A percentile compares a stretch with the other conserved stretches of the same genome.
Evolutionary conservation across 495 filamentous ascomycete genomes (phyloP).

Genomic region (Oidiodendron maius): DNA sequence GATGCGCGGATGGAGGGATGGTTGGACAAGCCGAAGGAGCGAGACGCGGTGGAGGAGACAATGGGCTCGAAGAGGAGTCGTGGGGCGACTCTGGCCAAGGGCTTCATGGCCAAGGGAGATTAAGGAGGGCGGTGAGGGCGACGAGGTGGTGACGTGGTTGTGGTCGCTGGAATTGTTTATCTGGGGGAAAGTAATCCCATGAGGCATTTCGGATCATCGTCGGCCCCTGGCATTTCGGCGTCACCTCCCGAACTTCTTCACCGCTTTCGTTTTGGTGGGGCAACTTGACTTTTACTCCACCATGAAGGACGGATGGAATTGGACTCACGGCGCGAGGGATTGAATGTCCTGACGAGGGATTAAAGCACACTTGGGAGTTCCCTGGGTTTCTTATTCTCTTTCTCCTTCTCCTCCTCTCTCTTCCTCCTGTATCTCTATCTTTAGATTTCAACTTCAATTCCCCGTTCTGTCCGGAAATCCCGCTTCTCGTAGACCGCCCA

Average conservation of each 20-base stretch:
- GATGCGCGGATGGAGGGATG: conserved; percentile 9
- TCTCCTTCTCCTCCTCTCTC: not conserved
- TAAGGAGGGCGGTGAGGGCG: not conserved
- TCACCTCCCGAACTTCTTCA: too few relatives aligned
- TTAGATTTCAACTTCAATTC: not conserved
- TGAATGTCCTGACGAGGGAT: too few relatives aligned
- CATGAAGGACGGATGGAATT: too few relatives aligned
- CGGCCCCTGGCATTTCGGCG: too few relatives aligned
- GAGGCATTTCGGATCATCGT: too few relatives aligned
- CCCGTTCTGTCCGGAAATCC: not conserved
- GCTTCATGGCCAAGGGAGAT: conserved; percentile 19
- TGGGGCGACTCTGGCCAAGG: conserved; percentile 19
- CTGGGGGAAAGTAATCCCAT: too few relatives aligned
- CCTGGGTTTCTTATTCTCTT: too few relatives aligned
- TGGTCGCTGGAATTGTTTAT: not conserved
- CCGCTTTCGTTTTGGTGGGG: too few relatives aligned
- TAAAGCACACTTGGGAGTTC: too few relatives aligned
- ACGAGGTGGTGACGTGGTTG: not conserved
- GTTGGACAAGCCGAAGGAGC: conserved; percentile 9
- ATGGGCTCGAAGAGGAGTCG: conserved; percentile 20
- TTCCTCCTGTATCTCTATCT: not conserved
- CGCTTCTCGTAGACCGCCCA: conserved; percentile 1
- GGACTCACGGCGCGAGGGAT: too few relatives aligned
- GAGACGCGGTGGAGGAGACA: conserved; percentile 4
- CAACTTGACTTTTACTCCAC: too few relatives aligned